phyloP scores from a whole-genome alignment of 768 basidiomycete genomes.

The Tulasnella calospora region DNA sequence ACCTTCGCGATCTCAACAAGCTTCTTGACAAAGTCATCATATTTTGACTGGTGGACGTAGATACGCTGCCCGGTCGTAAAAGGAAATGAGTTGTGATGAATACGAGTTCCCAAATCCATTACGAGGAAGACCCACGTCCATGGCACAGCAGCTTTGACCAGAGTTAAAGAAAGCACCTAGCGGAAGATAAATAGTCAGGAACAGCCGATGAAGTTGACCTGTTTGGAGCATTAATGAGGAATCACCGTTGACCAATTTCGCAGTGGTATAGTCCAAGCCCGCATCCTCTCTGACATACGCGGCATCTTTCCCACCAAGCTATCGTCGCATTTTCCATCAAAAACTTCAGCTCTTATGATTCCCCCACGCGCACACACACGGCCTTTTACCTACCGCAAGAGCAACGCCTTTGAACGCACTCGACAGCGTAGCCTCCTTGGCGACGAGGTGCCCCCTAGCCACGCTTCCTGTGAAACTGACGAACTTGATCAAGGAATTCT shows the following conservation, averaged over 20 bases:
- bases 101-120: not conserved
- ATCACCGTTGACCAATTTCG: constrained; percentile 85
- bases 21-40: constrained; percentile 69
- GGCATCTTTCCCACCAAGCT: constrained; percentile 97
- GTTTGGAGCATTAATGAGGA: not conserved
- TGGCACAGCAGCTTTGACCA: constrained; percentile 92
- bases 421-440: constrained; percentile 59
- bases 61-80: too few relatives aligned
- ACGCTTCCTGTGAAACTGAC: constrained; percentile 92
- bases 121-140: constrained; percentile 79
- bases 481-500: constrained; percentile 67
- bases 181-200: too few relatives aligned
- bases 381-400: constrained; percentile 55
- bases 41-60: constrained; percentile 84
- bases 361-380: too few relatives aligned
- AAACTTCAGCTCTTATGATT: not conserved
- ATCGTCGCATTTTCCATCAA: not conserved
- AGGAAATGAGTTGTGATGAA: too few relatives aligned
- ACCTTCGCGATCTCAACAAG: constrained; percentile 74
- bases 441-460: constrained; percentile 65
- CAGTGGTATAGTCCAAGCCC: constrained; percentile 72
- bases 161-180: constrained; percentile 92
- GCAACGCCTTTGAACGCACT: constrained; percentile 79
- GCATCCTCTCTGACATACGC: constrained; percentile 90
- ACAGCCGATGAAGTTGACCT: too few relatives aligned